Evolutionary conservation across 495 filamentous ascomycete genomes (phyloP).

Genomic region (Hyphodiscus hymeniophilus): DNA sequence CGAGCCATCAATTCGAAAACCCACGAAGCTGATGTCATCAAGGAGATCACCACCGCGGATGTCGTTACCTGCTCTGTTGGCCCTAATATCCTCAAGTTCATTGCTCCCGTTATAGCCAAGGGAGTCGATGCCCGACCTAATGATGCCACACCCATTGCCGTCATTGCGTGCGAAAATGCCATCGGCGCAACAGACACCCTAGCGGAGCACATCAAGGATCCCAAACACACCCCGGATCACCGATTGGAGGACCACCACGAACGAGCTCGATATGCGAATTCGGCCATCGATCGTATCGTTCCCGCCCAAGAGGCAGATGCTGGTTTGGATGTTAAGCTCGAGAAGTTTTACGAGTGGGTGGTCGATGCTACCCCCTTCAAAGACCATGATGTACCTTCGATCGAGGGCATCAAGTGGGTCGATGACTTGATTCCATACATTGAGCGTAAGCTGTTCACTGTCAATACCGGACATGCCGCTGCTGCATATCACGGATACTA

Average conservation of each 20-base stretch:
- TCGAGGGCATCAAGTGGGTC: slow-evolving; percentile 88
- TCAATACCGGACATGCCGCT: slow-evolving; percentile 97
- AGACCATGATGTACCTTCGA: slow-evolving; percentile 44
- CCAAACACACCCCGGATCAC: slow-evolving; percentile 49
- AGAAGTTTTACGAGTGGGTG: slow-evolving; percentile 98
- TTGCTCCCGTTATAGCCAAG: slow-evolving; percentile 88
- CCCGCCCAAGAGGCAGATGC: slow-evolving; percentile 71
- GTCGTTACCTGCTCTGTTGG: slow-evolving; percentile 95
- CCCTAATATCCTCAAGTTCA: slow-evolving; percentile 90
- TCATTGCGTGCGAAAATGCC: slow-evolving; percentile 97
- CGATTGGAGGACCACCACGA: slow-evolving; percentile 51
- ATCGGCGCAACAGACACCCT: slow-evolving; percentile 86
- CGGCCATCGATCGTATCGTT: slow-evolving; percentile 95
- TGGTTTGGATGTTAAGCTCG: slow-evolving; percentile 86
- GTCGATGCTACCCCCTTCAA: slow-evolving; percentile 80
- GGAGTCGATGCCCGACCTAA: slow-evolving; percentile 67
- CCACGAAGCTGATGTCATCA: slow-evolving; percentile 66
- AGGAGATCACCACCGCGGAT: slow-evolving; percentile 80
- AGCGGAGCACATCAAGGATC: slow-evolving; percentile 69
- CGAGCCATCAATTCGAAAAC: slow-evolving; percentile 91
- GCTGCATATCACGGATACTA: slow-evolving; percentile 91
- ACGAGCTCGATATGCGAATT: slow-evolving; percentile 83
- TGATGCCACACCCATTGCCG: slow-evolving; percentile 63
- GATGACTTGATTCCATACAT: slow-evolving; percentile 89
- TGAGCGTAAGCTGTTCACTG: slow-evolving; percentile 97